phyloP scores from a whole-genome alignment of 139 green algal genomes.

The Trebouxia sp. region DNA sequence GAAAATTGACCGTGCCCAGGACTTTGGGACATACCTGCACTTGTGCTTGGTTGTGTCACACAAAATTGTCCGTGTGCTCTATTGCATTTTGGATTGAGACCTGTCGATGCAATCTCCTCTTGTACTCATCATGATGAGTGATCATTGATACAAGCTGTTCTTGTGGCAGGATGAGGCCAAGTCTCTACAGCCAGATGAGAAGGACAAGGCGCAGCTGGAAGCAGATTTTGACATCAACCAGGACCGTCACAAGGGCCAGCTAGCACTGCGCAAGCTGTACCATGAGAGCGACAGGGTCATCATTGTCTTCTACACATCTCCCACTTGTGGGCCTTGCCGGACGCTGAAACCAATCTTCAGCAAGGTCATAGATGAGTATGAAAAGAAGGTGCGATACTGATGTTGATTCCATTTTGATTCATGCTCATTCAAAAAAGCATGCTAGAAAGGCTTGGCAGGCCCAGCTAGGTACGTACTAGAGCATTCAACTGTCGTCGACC shows the following conservation, averaged over 20 bases:
- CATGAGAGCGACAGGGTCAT: conserved; percentile 87
- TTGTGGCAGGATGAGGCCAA: conserved; percentile 36
- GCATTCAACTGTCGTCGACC: no score
- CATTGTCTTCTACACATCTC: conserved; percentile 90
- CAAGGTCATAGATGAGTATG: conserved; percentile 82
- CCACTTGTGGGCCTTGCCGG: conserved; percentile 79
- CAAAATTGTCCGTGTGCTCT: no score
- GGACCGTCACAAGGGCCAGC: conserved; percentile 88
- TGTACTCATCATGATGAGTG: no score
- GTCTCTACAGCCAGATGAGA: conserved; percentile 52
- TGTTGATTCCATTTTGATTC: background rate
- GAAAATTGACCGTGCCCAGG: no score
- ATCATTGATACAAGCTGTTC: no score
- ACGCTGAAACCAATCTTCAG: conserved; percentile 96
- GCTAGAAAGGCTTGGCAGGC: no score
- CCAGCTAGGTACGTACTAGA: no score
- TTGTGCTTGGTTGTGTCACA: no score
- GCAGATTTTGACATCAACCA: conserved; percentile 24
- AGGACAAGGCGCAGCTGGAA: background rate
- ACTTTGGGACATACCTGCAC: no score
- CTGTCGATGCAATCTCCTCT: no score
- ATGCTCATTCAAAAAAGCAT: no score
- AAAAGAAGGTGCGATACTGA: conserved; percentile 53
- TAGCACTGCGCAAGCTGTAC: conserved; percentile 96
- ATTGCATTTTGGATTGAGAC: no score